Conservation (phyloP, 1,284 basidiomycete species). For the Papiliotrema nemorosa region DNA sequence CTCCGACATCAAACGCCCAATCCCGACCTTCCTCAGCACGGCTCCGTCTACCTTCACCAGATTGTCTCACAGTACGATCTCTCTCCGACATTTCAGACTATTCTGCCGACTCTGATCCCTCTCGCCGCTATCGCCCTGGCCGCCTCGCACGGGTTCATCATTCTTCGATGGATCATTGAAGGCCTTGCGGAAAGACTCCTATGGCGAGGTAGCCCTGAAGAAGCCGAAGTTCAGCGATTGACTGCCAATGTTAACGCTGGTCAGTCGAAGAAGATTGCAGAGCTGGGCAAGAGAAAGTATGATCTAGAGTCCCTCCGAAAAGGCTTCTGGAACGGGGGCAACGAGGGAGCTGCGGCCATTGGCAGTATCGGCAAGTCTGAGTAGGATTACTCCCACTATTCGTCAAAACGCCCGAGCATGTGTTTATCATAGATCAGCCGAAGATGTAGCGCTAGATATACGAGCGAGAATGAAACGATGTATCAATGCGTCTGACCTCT, state of each 20-base stretch:
- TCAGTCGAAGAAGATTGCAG: conserved; percentile 12
- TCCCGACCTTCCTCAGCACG: conserved; percentile 30
- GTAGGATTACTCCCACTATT: too few species aligned
- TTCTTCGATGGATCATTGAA: conserved; percentile 62
- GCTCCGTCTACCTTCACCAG: conserved; percentile 26
- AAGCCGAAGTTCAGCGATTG: conserved; percentile 36
- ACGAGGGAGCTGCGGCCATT: conserved; percentile 38
- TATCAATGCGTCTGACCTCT: too few species aligned
- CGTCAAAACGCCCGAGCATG: too few species aligned
- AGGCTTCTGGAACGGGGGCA: conserved; percentile 44
- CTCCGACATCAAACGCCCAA: conserved; percentile 33
- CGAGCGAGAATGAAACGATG: too few species aligned
- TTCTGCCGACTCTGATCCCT: conserved; percentile 54
- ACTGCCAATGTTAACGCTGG: conserved; percentile 7
- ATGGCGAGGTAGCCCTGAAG: conserved; percentile 69
- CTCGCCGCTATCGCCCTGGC: conserved; percentile 70
- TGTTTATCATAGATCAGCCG: too few species aligned
- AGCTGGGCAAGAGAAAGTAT: conserved; percentile 9
- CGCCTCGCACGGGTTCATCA: conserved; percentile 74
- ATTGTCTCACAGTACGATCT: conserved; percentile 33
- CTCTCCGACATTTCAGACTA: conserved; percentile 24
- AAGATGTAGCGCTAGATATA: too few species aligned
- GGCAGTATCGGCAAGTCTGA: conserved; percentile 35
- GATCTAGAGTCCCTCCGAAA: background rate
- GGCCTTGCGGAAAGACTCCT: conserved; percentile 67